Conservation (phyloP, 139 green algal species). For the Choricystis sp. region DNA sequence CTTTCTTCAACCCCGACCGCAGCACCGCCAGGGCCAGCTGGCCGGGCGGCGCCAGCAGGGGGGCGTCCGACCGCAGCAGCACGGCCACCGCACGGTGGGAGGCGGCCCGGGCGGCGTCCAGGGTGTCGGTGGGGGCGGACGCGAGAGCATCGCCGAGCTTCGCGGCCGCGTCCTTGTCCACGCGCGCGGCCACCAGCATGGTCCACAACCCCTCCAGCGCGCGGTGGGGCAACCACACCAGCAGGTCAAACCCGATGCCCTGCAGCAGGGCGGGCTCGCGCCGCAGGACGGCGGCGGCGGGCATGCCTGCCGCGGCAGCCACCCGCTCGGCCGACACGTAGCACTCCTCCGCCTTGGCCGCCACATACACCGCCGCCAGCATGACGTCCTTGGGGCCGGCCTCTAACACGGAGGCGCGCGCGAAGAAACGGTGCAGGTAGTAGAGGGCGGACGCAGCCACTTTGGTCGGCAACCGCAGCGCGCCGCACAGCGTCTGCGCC, state of each 20-base stretch:
- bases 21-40: slow-evolving; percentile 24
- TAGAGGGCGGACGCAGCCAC: slow-evolving; percentile 30
- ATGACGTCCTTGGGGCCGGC: slow-evolving; percentile 35
- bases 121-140: neutral
- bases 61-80: slow-evolving; percentile 43
- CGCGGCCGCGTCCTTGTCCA: neutral
- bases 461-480: slow-evolving; percentile 27
- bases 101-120: neutral
- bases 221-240: slow-evolving; percentile 39
- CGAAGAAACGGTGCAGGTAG: slow-evolving; percentile 55
- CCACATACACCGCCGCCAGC: slow-evolving; percentile 49
- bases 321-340: slow-evolving; percentile 44
- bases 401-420: slow-evolving; percentile 26
- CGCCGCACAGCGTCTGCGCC: neutral
- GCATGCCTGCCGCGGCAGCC: slow-evolving; percentile 17
- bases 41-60: slow-evolving; percentile 33
- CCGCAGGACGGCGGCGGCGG: slow-evolving; percentile 11
- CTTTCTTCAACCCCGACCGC: slow-evolving; percentile 15
- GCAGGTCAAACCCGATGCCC: slow-evolving; percentile 46
- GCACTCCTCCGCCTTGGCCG: slow-evolving; percentile 50
- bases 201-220: slow-evolving; percentile 23
- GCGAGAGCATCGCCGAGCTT: neutral
- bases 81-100: slow-evolving; percentile 21
- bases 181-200: neutral
- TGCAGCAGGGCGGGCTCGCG: slow-evolving; percentile 19